Conservation (phyloP, 73 alveolate species). For the Paramecium pentaurelia region DNA sequence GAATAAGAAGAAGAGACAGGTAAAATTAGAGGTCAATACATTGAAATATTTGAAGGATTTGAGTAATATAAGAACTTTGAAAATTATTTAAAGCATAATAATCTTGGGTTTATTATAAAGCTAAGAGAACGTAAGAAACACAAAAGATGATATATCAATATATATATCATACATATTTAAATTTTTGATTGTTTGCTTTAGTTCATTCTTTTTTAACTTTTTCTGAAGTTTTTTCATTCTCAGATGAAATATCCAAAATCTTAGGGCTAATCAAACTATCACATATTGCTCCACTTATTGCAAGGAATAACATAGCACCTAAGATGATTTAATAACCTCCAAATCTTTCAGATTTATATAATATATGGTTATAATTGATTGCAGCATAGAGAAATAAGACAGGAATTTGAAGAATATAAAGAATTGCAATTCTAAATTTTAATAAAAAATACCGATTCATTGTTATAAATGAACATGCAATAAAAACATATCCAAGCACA, state of each 20-base stretch:
- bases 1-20: background rate
- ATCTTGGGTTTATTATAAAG: background rate
- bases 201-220: background rate
- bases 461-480: background rate
- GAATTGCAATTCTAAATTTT: background rate
- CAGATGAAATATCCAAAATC: background rate
- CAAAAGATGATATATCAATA: background rate
- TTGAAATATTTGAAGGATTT: background rate
- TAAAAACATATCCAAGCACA: background rate
- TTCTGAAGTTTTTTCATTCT: background rate
- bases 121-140: background rate
- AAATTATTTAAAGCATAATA: background rate
- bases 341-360: conserved; percentile 41
- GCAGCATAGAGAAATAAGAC: background rate
- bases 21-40: background rate
- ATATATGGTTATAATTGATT: background rate
- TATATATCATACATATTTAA: too few species aligned
- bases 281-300: background rate
- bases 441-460: background rate
- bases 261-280: background rate
- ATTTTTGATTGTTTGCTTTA: background rate
- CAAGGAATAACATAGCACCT: conserved; percentile 3
- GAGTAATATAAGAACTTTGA: conserved; percentile 21
- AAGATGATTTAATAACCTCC: background rate
- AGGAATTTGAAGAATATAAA: conserved; percentile 6